These are phyloP conservation scores for Lyophyllum decastes DNA, from an alignment of 768 basidiomycete species.

Conservation along the genomic window DNA sequence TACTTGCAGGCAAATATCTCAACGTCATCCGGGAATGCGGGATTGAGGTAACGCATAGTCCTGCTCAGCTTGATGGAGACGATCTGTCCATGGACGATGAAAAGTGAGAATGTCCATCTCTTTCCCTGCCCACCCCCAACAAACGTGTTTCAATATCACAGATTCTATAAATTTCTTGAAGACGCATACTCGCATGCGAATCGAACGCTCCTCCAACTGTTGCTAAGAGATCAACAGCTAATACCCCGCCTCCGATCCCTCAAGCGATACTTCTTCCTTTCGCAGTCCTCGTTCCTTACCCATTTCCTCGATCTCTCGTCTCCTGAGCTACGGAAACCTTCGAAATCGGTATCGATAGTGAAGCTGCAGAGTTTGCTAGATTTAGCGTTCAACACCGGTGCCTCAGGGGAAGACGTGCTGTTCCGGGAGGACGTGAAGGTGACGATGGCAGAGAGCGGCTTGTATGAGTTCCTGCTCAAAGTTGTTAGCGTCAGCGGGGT, in stretches of 20 bases:
- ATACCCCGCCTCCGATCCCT: constrained; percentile 91
- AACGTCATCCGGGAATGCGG: constrained; percentile 98
- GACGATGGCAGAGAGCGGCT: constrained; percentile 75
- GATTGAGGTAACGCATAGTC: constrained; percentile 70
- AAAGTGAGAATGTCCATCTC: constrained; percentile 49
- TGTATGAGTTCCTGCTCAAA: constrained; percentile 93
- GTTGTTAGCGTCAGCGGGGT: constrained; percentile 85
- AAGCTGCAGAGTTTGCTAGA: constrained; percentile 96
- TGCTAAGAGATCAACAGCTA: constrained; percentile 88
- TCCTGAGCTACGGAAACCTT: constrained; percentile 82
- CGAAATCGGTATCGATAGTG: constrained; percentile 78
- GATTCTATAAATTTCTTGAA: constrained; percentile 90
- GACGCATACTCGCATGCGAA: constrained; percentile 95
- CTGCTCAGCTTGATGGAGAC: constrained; percentile 40
- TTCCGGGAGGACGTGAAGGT: constrained; percentile 93
- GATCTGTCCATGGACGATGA: constrained; percentile 83
- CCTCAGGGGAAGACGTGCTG: constrained; percentile 61
- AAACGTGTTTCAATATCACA: constrained; percentile 29
- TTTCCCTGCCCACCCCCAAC: constrained; percentile 1
- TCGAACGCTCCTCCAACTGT: constrained; percentile 81
- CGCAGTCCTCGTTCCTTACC: constrained; percentile 93
- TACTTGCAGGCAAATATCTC: constrained; percentile 96
- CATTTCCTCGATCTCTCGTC: constrained; percentile 90
- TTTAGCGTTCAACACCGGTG: constrained; percentile 75
- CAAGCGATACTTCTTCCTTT: constrained; percentile 97